phyloP scores from a whole-genome alignment of 2,329 filamentous ascomycete genomes.

The Neocatenulostroma microsporum region DNA sequence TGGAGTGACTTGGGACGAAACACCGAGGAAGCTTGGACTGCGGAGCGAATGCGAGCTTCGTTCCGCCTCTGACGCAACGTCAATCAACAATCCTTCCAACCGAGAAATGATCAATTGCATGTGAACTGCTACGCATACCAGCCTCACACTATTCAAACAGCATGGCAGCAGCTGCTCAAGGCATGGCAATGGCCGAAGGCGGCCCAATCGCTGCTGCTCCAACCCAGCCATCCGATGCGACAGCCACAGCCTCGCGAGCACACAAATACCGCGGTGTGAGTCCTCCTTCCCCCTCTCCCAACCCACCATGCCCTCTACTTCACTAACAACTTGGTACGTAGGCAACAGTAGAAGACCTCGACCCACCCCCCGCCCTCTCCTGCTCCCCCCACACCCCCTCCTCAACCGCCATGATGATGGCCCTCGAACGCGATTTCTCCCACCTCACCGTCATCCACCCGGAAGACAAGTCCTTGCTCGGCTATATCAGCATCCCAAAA shows the following conservation, averaged over 20 bases:
- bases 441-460: constrained; percentile 80
- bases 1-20: too few species aligned
- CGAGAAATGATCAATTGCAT: too few species aligned
- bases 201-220: too few species aligned
- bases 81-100: too few species aligned
- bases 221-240: neutral
- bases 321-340: constrained; percentile 10
- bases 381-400: constrained; percentile 73
- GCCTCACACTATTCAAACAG: too few species aligned
- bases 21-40: too few species aligned
- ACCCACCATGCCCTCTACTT: neutral
- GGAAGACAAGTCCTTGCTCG: constrained; percentile 72
- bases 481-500: constrained; percentile 84
- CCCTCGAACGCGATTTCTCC: constrained; percentile 92
- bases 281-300: constrained; percentile 44
- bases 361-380: constrained; percentile 85
- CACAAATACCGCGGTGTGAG: constrained; percentile 57
- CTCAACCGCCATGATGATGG: constrained; percentile 69
- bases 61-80: too few species aligned
- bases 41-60: too few species aligned
- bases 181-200: too few species aligned
- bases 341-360: constrained; percentile 82
- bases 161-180: too few species aligned
- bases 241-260: constrained; percentile 38
- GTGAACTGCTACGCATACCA: too few species aligned